These are phyloP conservation scores for Microstegium vimineum DNA, from an alignment of 176 grass and related monocot genomes.

Conservation along the genomic window DNA sequence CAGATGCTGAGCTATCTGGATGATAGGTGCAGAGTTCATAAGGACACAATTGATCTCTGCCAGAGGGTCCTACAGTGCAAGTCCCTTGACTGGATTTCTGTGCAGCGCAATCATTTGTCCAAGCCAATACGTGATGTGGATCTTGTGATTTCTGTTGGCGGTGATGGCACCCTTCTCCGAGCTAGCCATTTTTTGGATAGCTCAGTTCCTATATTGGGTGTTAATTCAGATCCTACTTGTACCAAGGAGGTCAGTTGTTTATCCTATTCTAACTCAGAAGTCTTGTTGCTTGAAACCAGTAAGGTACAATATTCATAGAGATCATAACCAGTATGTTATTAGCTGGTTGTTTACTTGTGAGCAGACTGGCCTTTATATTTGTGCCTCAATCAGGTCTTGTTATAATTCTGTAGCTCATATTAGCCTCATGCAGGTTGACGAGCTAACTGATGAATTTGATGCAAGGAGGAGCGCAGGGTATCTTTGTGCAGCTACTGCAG, in stretches of 20 bases:
- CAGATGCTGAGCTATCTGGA: constrained; percentile 77
- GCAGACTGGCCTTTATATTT: constrained; percentile 1
- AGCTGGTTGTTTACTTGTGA: background rate
- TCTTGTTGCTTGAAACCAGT: background rate
- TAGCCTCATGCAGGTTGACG: constrained; percentile 54
- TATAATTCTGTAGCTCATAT: constrained; percentile 9
- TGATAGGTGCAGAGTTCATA: constrained; percentile 74
- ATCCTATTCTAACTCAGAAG: background rate
- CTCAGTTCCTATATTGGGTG: constrained; percentile 78
- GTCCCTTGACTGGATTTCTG: constrained; percentile 46
- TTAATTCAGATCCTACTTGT: constrained; percentile 92
- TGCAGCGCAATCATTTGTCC: constrained; percentile 59
- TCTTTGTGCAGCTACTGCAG: constrained; percentile 77
- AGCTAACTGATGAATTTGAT: constrained; percentile 83
- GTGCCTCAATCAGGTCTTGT: background rate
- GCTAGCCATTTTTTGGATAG: constrained; percentile 76
- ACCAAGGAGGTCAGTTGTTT: constrained; percentile 49
- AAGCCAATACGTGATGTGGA: constrained; percentile 63
- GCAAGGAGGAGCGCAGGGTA: constrained; percentile 89
- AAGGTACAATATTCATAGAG: background rate
- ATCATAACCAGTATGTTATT: background rate
- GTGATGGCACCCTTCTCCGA: constrained; percentile 81
- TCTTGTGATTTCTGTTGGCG: constrained; percentile 83
- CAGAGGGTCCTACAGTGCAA: constrained; percentile 48
- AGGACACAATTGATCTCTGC: constrained; percentile 70